Conservation (phyloP, 1,284 basidiomycete species). For the Acaromyces ingoldii region DNA sequence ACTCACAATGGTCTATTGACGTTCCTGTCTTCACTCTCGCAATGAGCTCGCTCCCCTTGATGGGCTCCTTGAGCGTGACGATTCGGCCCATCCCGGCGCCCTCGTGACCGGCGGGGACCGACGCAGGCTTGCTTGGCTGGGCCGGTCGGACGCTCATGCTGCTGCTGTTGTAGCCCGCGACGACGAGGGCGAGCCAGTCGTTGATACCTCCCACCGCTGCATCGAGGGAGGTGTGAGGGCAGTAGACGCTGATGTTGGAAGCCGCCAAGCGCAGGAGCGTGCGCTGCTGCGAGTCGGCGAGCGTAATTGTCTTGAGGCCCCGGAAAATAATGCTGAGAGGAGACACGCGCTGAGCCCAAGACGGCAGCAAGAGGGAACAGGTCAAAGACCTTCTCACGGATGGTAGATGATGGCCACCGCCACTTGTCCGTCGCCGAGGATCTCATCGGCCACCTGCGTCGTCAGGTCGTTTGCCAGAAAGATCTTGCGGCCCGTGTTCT, state of each 20-base stretch:
- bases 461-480: conserved; percentile 44
- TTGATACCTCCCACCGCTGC: conserved; percentile 76
- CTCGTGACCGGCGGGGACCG: conserved; percentile 10
- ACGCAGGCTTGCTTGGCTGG: background rate
- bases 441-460: conserved; percentile 40
- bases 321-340: conserved; percentile 88
- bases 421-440: conserved; percentile 28
- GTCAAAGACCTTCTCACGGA: conserved; percentile 9
- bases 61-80: conserved; percentile 12
- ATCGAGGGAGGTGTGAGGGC: conserved; percentile 82
- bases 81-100: conserved; percentile 25
- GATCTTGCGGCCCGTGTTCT: conserved; percentile 1
- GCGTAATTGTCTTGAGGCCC: conserved; percentile 70
- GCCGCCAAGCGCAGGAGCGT: conserved; percentile 73
- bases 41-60: background rate
- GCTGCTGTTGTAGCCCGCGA: conserved; percentile 3
- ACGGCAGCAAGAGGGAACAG: background rate
- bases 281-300: conserved; percentile 71
- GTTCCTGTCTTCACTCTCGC: background rate
- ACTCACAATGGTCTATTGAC: too few species aligned
- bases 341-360: conserved; percentile 60
- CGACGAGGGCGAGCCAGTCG: conserved; percentile 52
- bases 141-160: background rate
- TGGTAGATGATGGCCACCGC: conserved; percentile 70
- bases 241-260: conserved; percentile 76